Conservation (phyloP, 2,329 filamentous ascomycete species). For the Sporothrix protearum region DNA sequence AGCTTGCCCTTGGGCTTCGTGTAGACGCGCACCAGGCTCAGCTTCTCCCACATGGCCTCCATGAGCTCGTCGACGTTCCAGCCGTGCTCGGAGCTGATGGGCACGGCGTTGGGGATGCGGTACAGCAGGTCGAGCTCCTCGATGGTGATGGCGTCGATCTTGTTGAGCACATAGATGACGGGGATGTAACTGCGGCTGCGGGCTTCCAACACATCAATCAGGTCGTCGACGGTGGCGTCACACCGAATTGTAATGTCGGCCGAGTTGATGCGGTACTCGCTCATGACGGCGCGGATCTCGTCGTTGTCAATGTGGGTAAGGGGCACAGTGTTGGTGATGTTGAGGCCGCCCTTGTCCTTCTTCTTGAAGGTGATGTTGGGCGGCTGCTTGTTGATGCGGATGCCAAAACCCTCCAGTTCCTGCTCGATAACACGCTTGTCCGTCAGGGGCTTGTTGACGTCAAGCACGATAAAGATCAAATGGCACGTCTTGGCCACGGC, state of each 20-base stretch:
- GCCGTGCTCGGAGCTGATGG: constrained; percentile 94
- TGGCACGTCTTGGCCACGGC: constrained; percentile 98
- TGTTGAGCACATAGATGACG: constrained; percentile 98
- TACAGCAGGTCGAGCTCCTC: constrained; percentile 96
- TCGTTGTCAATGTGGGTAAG: constrained; percentile 90
- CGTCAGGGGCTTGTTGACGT: constrained; percentile 96
- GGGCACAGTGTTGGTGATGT: constrained; percentile 91
- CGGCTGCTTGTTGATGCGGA: constrained; percentile 93
- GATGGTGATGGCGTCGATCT: constrained; percentile 97
- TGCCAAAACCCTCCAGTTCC: constrained; percentile 95
- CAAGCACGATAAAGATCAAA: constrained; percentile 96
- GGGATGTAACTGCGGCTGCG: constrained; percentile 95
- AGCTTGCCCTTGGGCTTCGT: constrained; percentile 96
- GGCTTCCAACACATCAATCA: constrained; percentile 93
- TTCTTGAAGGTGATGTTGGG: constrained; percentile 99
- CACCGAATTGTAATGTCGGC: constrained; percentile 97
- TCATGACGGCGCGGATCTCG: constrained; percentile 97
- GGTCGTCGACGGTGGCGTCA: constrained; percentile 93
- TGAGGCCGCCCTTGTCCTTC: constrained; percentile 97
- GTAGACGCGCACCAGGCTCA: constrained; percentile 87
- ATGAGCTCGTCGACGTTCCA: constrained; percentile 98
- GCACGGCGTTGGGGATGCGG: constrained; percentile 92
- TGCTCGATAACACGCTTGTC: constrained; percentile 95
- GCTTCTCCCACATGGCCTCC: constrained; percentile 96
- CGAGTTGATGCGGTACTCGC: constrained; percentile 92